These are phyloP conservation scores for Wolfiporia cocos DNA, from an alignment of 1,284 basidiomycete genomes.

Conservation along the genomic window DNA sequence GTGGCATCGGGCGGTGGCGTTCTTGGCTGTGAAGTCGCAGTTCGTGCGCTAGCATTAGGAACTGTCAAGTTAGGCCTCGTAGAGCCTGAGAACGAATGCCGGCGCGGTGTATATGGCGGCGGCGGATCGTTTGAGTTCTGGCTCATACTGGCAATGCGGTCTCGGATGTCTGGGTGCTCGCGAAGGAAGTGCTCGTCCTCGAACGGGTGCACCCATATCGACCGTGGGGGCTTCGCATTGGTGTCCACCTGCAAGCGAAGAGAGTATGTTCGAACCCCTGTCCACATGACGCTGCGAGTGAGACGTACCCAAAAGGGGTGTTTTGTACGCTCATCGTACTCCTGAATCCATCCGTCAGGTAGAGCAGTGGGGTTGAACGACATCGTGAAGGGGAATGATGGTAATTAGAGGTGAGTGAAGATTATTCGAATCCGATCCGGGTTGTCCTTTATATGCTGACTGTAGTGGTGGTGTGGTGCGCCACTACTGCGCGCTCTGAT, in stretches of 20 bases:
- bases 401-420: background rate
- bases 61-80: slow-evolving; percentile 6
- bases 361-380: slow-evolving; percentile 24
- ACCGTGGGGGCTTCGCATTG: slow-evolving; percentile 51
- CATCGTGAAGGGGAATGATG: slow-evolving; percentile 12
- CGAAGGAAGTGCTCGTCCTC: slow-evolving; percentile 57
- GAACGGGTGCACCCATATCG: slow-evolving; percentile 67
- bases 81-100: slow-evolving; percentile 27
- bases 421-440: no score
- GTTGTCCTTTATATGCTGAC: background rate
- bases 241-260: slow-evolving; percentile 50
- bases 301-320: slow-evolving; percentile 38
- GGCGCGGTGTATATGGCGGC: slow-evolving; percentile 23
- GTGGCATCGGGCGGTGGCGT: no score
- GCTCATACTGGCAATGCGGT: slow-evolving; percentile 25
- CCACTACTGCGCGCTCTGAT: background rate
- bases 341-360: slow-evolving; percentile 59
- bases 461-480: background rate
- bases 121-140: slow-evolving; percentile 11
- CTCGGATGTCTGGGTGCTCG: slow-evolving; percentile 45
- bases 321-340: slow-evolving; percentile 39
- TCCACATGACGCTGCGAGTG: no score
- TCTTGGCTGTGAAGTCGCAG: slow-evolving; percentile 15
- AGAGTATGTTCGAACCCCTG: no score
- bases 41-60: slow-evolving; percentile 5